These are phyloP conservation scores for Cercospora nicotianae DNA, from an alignment of 2,329 filamentous ascomycete genomes.

Conservation along the genomic window DNA sequence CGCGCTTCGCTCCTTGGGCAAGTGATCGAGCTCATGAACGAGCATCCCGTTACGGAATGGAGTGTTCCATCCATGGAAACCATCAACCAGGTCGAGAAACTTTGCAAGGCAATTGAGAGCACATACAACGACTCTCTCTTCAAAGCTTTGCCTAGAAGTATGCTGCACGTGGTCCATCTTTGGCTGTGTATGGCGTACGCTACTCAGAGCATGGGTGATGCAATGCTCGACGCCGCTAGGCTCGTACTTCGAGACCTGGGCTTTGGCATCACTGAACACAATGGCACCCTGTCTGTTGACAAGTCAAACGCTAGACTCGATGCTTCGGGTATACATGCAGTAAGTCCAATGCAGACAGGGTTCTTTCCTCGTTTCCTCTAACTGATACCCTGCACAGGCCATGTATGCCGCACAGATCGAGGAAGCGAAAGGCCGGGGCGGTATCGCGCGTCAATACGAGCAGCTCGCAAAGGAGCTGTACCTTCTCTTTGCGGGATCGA, in stretches of 20 bases:
- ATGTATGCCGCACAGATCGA: constrained; percentile 17
- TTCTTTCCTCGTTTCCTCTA: not conserved
- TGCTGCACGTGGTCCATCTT: constrained; percentile 15
- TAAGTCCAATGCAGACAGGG: not conserved
- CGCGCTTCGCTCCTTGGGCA: not conserved
- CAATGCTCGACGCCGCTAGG: constrained; percentile 3
- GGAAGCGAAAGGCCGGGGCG: not conserved
- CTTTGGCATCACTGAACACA: constrained; percentile 5
- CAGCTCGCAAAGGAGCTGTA: constrained; percentile 23
- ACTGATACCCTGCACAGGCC: not conserved
- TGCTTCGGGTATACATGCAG: constrained; percentile 15
- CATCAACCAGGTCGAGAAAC: constrained; percentile 18
- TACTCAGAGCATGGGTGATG: not conserved
- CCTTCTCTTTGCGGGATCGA: constrained; percentile 14
- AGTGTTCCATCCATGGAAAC: not conserved
- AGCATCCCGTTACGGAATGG: not conserved
- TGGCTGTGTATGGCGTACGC: constrained; percentile 22
- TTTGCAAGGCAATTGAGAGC: constrained; percentile 10
- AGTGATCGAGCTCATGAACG: not conserved
- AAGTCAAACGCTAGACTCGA: constrained; percentile 5
- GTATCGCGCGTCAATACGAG: constrained; percentile 16
- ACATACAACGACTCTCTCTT: constrained; percentile 19
- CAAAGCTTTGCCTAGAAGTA: constrained; percentile 17
- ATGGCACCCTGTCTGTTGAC: constrained; percentile 6
- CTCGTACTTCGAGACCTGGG: constrained; percentile 21